These are phyloP conservation scores for Nepenthes mirabilis DNA, from an alignment of 148 eudicot species.

Conservation along the genomic window DNA sequence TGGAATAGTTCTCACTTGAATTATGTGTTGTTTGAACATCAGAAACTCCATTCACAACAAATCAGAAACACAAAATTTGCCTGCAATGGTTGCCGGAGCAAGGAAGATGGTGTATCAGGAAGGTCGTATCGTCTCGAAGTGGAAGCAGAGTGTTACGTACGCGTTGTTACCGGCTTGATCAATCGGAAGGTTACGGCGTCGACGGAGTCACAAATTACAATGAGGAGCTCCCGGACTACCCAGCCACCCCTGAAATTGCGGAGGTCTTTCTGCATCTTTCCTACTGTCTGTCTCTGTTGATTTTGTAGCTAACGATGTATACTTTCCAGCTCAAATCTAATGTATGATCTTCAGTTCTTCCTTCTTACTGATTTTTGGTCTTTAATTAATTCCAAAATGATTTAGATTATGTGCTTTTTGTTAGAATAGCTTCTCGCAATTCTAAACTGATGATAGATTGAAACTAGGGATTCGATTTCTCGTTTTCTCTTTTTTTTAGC, in stretches of 20 bases:
- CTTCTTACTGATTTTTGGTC: background rate
- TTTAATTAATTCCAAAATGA: too few species aligned
- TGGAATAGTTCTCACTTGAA: too few species aligned
- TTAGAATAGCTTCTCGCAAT: background rate
- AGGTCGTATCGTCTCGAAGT: constrained; percentile 43
- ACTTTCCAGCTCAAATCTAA: constrained; percentile 15
- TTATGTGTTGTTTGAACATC: too few species aligned
- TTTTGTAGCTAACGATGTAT: constrained; percentile 11
- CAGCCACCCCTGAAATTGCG: too few species aligned
- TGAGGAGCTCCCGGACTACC: too few species aligned
- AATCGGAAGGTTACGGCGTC: too few species aligned
- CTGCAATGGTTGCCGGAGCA: constrained; percentile 11
- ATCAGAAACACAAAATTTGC: too few species aligned
- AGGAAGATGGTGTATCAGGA: constrained; percentile 26
- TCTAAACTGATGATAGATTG: too few species aligned
- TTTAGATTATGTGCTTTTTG: background rate
- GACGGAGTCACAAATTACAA: too few species aligned
- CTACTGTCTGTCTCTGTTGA: background rate
- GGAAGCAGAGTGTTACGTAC: constrained; percentile 49
- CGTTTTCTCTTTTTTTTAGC: background rate
- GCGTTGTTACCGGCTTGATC: too few species aligned
- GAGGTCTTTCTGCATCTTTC: too few species aligned
- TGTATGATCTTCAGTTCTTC: constrained; percentile 11
- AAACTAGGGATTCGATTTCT: background rate
- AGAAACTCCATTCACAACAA: too few species aligned